A percentile compares a stretch with the other conserved stretches of the same genome.
Conservation (phyloP, 2,329 filamentous ascomycete species). For the Aspergillus arachidicola region DNA sequence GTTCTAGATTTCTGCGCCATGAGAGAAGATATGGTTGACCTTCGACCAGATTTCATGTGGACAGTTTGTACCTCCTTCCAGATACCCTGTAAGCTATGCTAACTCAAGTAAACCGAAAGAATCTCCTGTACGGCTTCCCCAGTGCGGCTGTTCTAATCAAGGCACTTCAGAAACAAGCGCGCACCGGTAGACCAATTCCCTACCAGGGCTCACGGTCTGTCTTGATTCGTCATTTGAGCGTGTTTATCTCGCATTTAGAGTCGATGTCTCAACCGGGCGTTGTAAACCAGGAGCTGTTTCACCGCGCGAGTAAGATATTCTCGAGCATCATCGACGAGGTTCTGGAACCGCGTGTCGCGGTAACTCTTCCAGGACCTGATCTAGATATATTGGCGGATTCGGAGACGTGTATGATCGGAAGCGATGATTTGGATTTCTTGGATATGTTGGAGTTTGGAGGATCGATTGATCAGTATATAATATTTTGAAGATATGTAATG, state of each 20-base stretch:
- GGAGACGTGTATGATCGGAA: constrained; percentile 13
- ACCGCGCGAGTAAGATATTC: constrained; percentile 23
- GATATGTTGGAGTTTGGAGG: constrained; percentile 25
- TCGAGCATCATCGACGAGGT: constrained; percentile 31
- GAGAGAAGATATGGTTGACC: constrained; percentile 26
- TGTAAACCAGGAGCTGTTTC: constrained; percentile 28
- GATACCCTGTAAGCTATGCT: not conserved
- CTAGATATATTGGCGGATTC: constrained; percentile 4
- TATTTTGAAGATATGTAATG: constrained; percentile 13
- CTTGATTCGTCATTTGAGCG: constrained; percentile 43
- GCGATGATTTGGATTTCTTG: constrained; percentile 24
- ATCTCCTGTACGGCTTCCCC: constrained; percentile 29
- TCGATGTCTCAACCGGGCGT: constrained; percentile 36
- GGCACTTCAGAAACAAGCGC: constrained; percentile 27
- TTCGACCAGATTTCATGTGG: constrained; percentile 26
- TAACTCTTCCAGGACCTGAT: not conserved
- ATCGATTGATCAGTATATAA: constrained; percentile 24
- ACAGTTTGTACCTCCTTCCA: constrained; percentile 14
- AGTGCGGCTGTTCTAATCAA: constrained; percentile 30
- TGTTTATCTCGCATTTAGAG: constrained; percentile 45
- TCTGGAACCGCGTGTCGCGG: constrained; percentile 19
- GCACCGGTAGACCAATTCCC: constrained; percentile 31
- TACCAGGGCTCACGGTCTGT: constrained; percentile 35
- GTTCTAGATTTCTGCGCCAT: constrained; percentile 25
- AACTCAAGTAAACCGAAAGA: constrained; percentile 10